Conservation (phyloP, 2,329 filamentous ascomycete species). For the Epichloe aotearoae region DNA sequence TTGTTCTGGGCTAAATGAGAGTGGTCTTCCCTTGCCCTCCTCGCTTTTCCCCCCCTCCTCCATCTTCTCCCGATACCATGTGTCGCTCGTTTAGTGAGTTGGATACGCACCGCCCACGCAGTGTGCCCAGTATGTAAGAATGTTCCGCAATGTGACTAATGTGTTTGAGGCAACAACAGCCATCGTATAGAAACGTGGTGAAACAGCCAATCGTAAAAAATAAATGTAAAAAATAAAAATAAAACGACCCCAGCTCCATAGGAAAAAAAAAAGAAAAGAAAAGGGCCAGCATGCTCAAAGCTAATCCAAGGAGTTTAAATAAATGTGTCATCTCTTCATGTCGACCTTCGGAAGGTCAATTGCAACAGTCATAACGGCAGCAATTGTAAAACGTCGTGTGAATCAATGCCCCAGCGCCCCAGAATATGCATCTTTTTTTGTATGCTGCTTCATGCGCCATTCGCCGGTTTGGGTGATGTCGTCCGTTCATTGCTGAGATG, state of each 20-base stretch:
- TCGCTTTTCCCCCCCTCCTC: neutral
- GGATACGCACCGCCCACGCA: neutral
- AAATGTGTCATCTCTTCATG: constrained; percentile 3
- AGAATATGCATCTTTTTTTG: constrained; percentile 22
- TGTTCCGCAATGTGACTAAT: neutral
- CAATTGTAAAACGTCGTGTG: constrained; percentile 20
- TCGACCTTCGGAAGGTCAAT: constrained; percentile 8
- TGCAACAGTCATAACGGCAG: constrained; percentile 5
- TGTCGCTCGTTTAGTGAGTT: neutral
- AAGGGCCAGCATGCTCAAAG: constrained; percentile 1
- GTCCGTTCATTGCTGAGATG: constrained; percentile 21
- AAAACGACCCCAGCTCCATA: neutral
- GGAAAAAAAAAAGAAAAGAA: neutral
- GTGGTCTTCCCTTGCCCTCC: neutral
- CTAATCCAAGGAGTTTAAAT: neutral
- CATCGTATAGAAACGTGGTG: neutral
- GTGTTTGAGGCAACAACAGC: neutral
- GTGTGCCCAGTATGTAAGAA: neutral
- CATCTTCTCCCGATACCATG: neutral
- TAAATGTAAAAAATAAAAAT: neutral
- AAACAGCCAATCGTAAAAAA: neutral
- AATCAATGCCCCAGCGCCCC: constrained; percentile 22
- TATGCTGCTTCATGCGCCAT: constrained; percentile 20
- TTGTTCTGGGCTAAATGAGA: too few relatives aligned
- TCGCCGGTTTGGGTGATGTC: constrained; percentile 23